phyloP scores from a whole-genome alignment of 2,329 filamentous ascomycete species.

The Colletotrichum sp. region DNA sequence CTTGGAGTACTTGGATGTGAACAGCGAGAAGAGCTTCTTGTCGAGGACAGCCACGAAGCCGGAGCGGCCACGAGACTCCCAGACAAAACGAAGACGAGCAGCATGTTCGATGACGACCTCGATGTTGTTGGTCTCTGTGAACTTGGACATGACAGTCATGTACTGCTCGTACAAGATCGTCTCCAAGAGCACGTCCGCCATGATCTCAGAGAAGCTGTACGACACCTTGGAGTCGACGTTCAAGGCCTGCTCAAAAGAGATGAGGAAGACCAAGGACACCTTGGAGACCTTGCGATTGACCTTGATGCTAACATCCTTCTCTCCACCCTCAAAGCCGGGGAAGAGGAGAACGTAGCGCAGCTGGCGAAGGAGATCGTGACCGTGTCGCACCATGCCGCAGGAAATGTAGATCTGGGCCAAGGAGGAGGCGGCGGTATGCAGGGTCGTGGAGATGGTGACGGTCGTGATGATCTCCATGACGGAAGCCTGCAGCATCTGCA shows the following conservation, averaged over 20 bases:
- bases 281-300: slow-evolving; percentile 38
- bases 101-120: slow-evolving; percentile 39
- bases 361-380: slow-evolving; percentile 50
- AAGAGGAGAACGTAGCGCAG: slow-evolving; percentile 56
- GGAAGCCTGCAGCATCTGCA: slow-evolving; percentile 42
- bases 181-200: slow-evolving; percentile 41
- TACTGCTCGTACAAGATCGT: slow-evolving; percentile 42
- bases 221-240: slow-evolving; percentile 32
- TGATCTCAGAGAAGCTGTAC: slow-evolving; percentile 45
- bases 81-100: slow-evolving; percentile 42
- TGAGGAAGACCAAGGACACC: slow-evolving; percentile 48
- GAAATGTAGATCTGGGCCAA: slow-evolving; percentile 51
- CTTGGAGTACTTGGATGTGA: slow-evolving; percentile 36
- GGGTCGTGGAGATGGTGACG: slow-evolving; percentile 42
- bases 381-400: slow-evolving; percentile 42
- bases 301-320: slow-evolving; percentile 36
- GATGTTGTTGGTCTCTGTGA: slow-evolving; percentile 28
- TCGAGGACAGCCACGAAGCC: slow-evolving; percentile 44
- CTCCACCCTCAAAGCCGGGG: slow-evolving; percentile 37
- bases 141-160: slow-evolving; percentile 27
- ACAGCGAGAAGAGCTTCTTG: slow-evolving; percentile 42
- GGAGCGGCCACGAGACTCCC: slow-evolving; percentile 30
- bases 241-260: slow-evolving; percentile 47
- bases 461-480: slow-evolving; percentile 44
- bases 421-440: slow-evolving; percentile 53